Evolutionary conservation across 1,284 basidiomycete species (phyloP).

Genomic region (Sphagnurus paluster): DNA sequence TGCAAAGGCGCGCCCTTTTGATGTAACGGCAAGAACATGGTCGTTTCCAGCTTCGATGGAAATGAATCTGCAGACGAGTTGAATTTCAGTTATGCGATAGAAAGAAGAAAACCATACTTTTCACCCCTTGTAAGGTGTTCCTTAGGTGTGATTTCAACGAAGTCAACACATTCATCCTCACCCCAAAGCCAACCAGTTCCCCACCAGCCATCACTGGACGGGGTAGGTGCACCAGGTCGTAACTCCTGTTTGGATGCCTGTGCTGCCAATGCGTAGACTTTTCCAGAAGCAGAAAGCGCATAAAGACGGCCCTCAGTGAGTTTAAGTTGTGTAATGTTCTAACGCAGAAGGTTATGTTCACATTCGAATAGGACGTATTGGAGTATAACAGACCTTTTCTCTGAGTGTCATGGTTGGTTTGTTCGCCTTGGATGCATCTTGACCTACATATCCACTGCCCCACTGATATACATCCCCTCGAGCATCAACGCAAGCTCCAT

Average conservation of each 20-base stretch:
- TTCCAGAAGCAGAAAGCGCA: conserved; percentile 74
- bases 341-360: conserved; percentile 1
- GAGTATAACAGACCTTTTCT: conserved; percentile 62
- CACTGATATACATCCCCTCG: conserved; percentile 89
- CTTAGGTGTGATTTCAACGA: conserved; percentile 49
- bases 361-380: not conserved
- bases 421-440: conserved; percentile 24
- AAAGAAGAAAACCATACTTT: conserved; percentile 36
- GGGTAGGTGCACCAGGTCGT: conserved; percentile 32
- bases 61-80: conserved; percentile 50
- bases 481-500: conserved; percentile 84
- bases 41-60: conserved; percentile 76
- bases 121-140: conserved; percentile 53
- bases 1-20: conserved; percentile 77
- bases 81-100: not conserved
- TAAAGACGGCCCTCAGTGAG: conserved; percentile 62
- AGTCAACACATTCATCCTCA: conserved; percentile 51
- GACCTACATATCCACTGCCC: conserved; percentile 67
- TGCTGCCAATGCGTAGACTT: conserved; percentile 69
- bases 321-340: conserved; percentile 72
- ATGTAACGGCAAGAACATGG: conserved; percentile 87
- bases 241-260: conserved; percentile 49
- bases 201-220: conserved; percentile 54
- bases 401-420: conserved; percentile 56
- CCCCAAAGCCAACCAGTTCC: conserved; percentile 56